phyloP scores from a whole-genome alignment of 2,329 filamentous ascomycete species.

The Fusarium mexicanum region DNA sequence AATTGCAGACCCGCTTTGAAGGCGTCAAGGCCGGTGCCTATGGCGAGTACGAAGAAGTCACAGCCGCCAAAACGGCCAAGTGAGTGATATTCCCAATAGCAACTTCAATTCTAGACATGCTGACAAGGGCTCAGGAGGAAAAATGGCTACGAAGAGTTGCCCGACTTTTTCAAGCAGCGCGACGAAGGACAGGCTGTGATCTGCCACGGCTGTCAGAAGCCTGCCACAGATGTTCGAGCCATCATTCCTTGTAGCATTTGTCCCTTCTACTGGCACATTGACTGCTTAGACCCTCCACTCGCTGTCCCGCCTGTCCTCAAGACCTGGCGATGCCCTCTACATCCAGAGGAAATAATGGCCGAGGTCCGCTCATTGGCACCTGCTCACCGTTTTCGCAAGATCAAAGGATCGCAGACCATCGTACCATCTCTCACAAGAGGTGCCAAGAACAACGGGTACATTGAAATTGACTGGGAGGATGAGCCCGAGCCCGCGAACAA shows the following conservation, averaged over 20 bases:
- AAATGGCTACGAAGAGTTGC: conserved; percentile 67
- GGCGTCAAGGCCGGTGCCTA: conserved; percentile 80
- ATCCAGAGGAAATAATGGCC: conserved; percentile 79
- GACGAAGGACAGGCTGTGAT: conserved; percentile 82
- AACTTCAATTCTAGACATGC: not conserved
- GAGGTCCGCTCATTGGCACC: conserved; percentile 67
- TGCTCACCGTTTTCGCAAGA: conserved; percentile 69
- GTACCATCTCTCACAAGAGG: conserved; percentile 69
- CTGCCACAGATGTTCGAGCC: conserved; percentile 67
- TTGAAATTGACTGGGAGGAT: conserved; percentile 72
- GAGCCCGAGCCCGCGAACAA: conserved; percentile 66
- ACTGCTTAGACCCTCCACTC: conserved; percentile 87
- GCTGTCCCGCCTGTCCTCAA: conserved; percentile 79
- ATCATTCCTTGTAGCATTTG: conserved; percentile 91
- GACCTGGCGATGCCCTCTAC: conserved; percentile 89
- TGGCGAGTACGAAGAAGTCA: conserved; percentile 81
- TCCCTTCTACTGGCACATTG: conserved; percentile 85
- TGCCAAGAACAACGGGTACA: conserved; percentile 74
- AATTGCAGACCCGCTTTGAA: conserved; percentile 80
- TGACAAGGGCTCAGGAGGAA: conserved; percentile 55
- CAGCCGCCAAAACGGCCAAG: conserved; percentile 68
- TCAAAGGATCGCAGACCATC: conserved; percentile 64
- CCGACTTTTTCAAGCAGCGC: conserved; percentile 74
- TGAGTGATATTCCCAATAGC: conserved; percentile 55
- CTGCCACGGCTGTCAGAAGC: conserved; percentile 78